Percentiles rank a stretch among this genome's conserved stretches.
Conservation (phyloP, 2,329 filamentous ascomycete genomes). For the Claviceps purpurea region DNA sequence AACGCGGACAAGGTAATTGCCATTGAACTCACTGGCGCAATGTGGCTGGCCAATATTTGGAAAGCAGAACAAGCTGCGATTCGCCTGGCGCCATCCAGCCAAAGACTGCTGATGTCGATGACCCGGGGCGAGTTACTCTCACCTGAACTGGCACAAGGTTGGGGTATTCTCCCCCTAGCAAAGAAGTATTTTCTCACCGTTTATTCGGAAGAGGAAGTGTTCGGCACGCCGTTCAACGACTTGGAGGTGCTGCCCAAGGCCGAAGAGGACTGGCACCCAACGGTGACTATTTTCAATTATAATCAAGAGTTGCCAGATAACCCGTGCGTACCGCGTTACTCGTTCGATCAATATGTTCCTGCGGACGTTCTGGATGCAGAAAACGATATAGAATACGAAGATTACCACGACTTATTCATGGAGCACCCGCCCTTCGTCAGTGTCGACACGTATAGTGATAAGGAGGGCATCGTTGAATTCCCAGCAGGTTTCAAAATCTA, state of each 20-base stretch:
- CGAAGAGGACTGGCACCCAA: constrained; percentile 3
- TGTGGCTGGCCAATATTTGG: constrained; percentile 43
- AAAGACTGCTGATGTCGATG: constrained; percentile 5
- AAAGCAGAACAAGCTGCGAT: constrained; percentile 16
- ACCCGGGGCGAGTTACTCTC: too few relatives aligned
- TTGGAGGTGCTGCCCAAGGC: constrained; percentile 10
- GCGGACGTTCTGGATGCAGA: constrained; percentile 10
- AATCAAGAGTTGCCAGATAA: constrained; percentile 18
- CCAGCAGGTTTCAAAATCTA: background rate
- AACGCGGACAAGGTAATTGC: constrained; percentile 36
- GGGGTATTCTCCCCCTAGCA: constrained; percentile 35
- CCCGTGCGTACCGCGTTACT: constrained; percentile 11
- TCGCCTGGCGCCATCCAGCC: constrained; percentile 10
- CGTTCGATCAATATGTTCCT: background rate
- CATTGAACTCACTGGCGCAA: constrained; percentile 33
- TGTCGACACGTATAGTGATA: constrained; percentile 5
- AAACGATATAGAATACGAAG: constrained; percentile 9
- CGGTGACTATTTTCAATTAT: constrained; percentile 16
- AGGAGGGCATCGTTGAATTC: constrained; percentile 1
- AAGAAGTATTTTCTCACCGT: constrained; percentile 29
- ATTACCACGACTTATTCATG: constrained; percentile 2
- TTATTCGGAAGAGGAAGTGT: constrained; percentile 18
- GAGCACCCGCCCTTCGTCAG: too few relatives aligned
- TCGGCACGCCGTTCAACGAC: constrained; percentile 15
- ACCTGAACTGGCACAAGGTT: constrained; percentile 20